A percentile compares a stretch with the other conserved stretches of the same genome.
These are phyloP conservation scores for Suhomyces atakaporum DNA, from an alignment of 1,139 yeast species.

Conservation along the genomic window DNA sequence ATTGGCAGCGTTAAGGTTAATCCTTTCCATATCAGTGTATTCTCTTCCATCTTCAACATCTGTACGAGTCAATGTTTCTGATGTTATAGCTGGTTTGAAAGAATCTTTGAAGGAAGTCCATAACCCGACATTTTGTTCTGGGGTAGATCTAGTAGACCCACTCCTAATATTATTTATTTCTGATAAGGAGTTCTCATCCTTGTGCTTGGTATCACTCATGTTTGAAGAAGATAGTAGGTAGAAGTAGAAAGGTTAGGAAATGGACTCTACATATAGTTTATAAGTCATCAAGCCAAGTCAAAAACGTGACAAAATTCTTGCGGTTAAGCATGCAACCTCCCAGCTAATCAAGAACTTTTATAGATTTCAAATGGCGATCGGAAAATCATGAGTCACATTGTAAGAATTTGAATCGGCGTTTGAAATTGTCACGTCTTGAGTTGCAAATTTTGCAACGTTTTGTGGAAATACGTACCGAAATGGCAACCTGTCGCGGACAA, in stretches of 20 bases:
- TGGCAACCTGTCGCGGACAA: slow-evolving; percentile 6
- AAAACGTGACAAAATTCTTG: background rate
- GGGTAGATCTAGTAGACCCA: slow-evolving; percentile 11
- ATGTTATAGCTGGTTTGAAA: slow-evolving; percentile 35
- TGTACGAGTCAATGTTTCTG: slow-evolving; percentile 22
- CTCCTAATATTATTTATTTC: slow-evolving; percentile 16
- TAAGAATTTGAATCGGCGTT: slow-evolving; percentile 4
- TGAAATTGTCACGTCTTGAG: background rate
- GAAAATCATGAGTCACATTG: slow-evolving; percentile 10
- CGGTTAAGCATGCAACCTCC: background rate
- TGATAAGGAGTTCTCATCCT: slow-evolving; percentile 11
- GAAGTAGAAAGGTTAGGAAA: slow-evolving; percentile 2
- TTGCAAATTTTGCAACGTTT: slow-evolving; percentile 7
- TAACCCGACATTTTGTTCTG: slow-evolving; percentile 12
- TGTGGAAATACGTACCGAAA: slow-evolving; percentile 11
- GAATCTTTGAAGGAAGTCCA: slow-evolving; percentile 36
- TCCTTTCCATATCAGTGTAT: slow-evolving; percentile 37
- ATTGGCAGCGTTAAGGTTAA: slow-evolving; percentile 40
- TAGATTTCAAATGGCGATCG: slow-evolving; percentile 10
- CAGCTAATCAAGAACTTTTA: slow-evolving; percentile 6
- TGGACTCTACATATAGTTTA: slow-evolving; percentile 8
- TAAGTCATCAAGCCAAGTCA: slow-evolving; percentile 6
- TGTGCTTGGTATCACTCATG: slow-evolving; percentile 1
- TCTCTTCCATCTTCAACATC: slow-evolving; percentile 20
- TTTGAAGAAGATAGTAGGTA: background rate